Percentiles rank a stretch among this genome's conserved stretches.
These are phyloP conservation scores for Aspergillus awamori DNA, from an alignment of 2,329 filamentous ascomycete genomes.

Conservation along the genomic window DNA sequence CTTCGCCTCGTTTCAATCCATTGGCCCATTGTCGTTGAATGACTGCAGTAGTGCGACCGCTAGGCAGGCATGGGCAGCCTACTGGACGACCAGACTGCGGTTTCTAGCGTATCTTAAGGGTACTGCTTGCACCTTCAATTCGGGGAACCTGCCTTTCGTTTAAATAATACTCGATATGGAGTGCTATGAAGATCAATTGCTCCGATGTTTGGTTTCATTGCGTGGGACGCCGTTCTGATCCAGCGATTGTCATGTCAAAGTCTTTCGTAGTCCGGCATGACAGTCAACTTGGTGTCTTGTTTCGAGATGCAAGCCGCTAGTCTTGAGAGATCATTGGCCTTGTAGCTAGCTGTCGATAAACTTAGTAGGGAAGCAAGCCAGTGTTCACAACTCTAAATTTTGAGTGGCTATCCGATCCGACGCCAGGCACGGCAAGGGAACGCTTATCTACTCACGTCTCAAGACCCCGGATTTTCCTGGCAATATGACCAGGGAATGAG, in stretches of 20 bases:
- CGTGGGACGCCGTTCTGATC: background rate
- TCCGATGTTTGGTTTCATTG: background rate
- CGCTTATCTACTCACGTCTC: constrained; percentile 6
- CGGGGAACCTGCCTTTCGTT: constrained; percentile 16
- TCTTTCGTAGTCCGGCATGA: background rate
- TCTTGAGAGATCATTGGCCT: background rate
- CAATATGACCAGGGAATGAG: background rate
- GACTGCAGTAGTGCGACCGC: constrained; percentile 5
- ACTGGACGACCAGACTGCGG: background rate
- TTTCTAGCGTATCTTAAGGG: background rate
- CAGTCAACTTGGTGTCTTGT: background rate
- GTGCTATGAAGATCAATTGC: background rate
- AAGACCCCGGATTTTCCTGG: constrained; percentile 1
- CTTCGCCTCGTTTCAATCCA: constrained; percentile 3
- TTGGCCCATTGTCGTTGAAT: constrained; percentile 7
- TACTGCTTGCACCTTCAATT: constrained; percentile 4
- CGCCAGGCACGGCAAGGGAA: constrained; percentile 11
- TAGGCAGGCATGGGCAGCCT: constrained; percentile 7
- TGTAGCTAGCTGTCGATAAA: background rate
- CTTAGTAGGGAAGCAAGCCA: background rate
- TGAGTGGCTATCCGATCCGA: constrained; percentile 11
- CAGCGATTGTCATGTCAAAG: background rate
- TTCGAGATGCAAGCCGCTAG: constrained; percentile 1
- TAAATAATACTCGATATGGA: constrained; percentile 1
- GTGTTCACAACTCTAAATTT: background rate